Conservation (phyloP, 768 basidiomycete genomes). For the Amanita muscaria region DNA sequence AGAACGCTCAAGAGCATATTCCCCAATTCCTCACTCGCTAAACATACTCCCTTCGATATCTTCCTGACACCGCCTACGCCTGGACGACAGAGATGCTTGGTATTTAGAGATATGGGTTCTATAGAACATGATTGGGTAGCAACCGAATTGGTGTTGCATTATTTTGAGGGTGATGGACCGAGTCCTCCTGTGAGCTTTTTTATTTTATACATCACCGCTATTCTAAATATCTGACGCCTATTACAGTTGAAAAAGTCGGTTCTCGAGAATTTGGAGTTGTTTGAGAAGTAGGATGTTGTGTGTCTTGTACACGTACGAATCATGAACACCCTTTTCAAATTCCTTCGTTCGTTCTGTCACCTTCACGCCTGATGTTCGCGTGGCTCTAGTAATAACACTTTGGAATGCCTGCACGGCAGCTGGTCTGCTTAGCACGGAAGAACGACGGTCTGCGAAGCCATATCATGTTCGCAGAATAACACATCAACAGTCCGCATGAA, state of each 20-base stretch:
- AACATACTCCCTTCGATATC: slow-evolving; percentile 62
- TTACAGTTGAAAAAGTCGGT: slow-evolving; percentile 45
- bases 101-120: slow-evolving; percentile 65
- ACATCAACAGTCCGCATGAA: too few relatives aligned
- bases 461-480: too few relatives aligned
- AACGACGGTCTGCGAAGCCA: too few relatives aligned
- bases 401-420: too few relatives aligned
- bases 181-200: slow-evolving; percentile 55
- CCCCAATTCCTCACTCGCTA: slow-evolving; percentile 58
- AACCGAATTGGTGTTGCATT: slow-evolving; percentile 62
- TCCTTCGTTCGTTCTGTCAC: too few relatives aligned
- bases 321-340: too few relatives aligned
- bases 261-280: slow-evolving; percentile 27
- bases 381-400: too few relatives aligned
- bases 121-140: slow-evolving; percentile 72
- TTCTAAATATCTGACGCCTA: slow-evolving; percentile 1
- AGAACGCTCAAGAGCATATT: slow-evolving; percentile 70
- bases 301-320: too few relatives aligned
- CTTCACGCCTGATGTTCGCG: too few relatives aligned
- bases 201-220: not conserved
- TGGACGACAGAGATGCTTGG: slow-evolving; percentile 41
- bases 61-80: slow-evolving; percentile 51
- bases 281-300: slow-evolving; percentile 21
- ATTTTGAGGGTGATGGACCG: slow-evolving; percentile 62
- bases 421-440: too few relatives aligned